Evolutionary conservation across 129 eudicot genomes (phyloP).

Genomic region (Flaveria robusta): DNA sequence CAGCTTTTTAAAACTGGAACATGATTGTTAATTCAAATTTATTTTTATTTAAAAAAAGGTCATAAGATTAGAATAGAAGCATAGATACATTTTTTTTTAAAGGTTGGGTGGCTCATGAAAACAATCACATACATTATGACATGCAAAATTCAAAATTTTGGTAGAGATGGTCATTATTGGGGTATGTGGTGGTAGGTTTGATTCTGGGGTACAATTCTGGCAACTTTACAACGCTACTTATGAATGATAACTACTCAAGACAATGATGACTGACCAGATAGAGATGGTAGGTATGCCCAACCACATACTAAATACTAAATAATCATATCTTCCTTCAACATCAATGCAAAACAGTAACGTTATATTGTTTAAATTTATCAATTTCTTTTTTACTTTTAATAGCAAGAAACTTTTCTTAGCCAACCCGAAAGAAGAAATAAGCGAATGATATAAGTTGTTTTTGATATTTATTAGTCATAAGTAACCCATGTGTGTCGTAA

Average conservation of each 20-base stretch:
- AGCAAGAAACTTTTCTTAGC: too few relatives aligned
- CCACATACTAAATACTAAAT: slow-evolving; percentile 18
- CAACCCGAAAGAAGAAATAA: too few relatives aligned
- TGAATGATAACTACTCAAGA: slow-evolving; percentile 4
- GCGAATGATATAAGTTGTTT: too few relatives aligned
- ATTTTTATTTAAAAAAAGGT: not conserved
- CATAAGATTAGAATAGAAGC: not conserved
- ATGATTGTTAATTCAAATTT: not conserved
- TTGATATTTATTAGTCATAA: too few relatives aligned
- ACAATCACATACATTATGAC: not conserved
- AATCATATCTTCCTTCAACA: not conserved
- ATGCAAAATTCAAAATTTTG: not conserved
- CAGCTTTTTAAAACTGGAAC: not conserved
- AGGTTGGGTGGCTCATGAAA: not conserved
- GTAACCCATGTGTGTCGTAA: too few relatives aligned
- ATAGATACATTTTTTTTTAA: too few relatives aligned
- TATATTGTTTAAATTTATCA: not conserved
- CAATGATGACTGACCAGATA: slow-evolving; percentile 22
- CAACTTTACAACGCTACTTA: slow-evolving; percentile 25
- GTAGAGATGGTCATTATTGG: slow-evolving; percentile 6
- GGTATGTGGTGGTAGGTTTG: slow-evolving; percentile 33
- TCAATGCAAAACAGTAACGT: not conserved
- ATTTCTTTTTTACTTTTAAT: too few relatives aligned
- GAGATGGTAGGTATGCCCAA: slow-evolving; percentile 30
- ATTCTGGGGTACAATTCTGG: slow-evolving; percentile 32